Evolutionary conservation across 495 filamentous ascomycete species (phyloP).

Genomic region (Aspergillus saccharolyticus): DNA sequence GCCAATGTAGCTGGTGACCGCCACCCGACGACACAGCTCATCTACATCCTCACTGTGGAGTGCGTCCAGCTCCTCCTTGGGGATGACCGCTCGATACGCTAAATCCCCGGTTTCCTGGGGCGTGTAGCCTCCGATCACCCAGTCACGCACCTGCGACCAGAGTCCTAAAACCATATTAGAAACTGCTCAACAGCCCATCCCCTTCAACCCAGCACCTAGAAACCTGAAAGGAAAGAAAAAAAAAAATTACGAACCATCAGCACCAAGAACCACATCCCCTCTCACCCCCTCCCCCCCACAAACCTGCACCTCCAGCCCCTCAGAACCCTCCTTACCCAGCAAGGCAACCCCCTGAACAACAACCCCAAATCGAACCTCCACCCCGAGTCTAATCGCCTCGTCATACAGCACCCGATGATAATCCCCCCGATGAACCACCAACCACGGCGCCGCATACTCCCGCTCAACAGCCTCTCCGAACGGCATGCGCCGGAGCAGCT

Average conservation of each 20-base stretch:
- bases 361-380: conserved; percentile 9
- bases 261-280: conserved; percentile 13
- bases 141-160: conserved; percentile 36
- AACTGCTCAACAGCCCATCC: conserved; percentile 7
- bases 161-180: conserved; percentile 31
- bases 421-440: conserved; percentile 48
- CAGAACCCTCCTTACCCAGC: too few relatives aligned
- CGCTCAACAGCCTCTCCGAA: conserved; percentile 14
- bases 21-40: conserved; percentile 1
- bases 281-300: conserved; percentile 3
- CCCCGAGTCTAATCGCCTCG: conserved; percentile 46
- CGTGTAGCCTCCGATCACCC: conserved; percentile 30
- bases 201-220: too few relatives aligned
- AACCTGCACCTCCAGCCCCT: conserved; percentile 2
- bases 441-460: conserved; percentile 23
- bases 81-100: conserved; percentile 51
- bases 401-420: conserved; percentile 45
- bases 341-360: conserved; percentile 1
- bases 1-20: conserved; percentile 50
- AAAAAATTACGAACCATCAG: conserved; percentile 10
- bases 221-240: conserved; percentile 11
- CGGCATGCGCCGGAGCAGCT: conserved; percentile 32
- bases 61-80: conserved; percentile 6
- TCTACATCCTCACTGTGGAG: conserved; percentile 12
- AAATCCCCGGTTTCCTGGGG: conserved; percentile 56